Evolutionary conservation across 2,329 filamentous ascomycete species (phyloP).

Genomic region (Penicillium rolfsii): DNA sequence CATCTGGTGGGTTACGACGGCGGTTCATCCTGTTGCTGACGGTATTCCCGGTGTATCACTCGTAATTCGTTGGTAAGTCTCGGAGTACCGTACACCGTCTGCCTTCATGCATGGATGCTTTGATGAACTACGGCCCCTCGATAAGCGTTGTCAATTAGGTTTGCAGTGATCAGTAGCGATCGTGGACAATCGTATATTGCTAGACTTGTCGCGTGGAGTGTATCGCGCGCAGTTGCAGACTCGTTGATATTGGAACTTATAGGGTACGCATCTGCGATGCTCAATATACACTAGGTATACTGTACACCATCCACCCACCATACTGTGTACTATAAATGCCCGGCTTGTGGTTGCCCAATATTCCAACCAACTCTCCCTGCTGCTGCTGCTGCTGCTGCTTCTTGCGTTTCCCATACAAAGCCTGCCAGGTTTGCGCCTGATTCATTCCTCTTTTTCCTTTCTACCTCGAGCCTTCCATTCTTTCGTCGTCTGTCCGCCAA

Average conservation of each 20-base stretch:
- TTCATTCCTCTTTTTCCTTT: background rate
- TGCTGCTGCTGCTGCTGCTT: background rate
- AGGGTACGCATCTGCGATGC: too few relatives aligned
- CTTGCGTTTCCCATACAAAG: background rate
- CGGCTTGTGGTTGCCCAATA: background rate
- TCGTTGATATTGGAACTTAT: too few relatives aligned
- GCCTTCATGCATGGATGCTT: background rate
- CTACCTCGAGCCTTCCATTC: background rate
- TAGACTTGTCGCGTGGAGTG: background rate
- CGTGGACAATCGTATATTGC: background rate
- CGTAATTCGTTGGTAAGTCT: background rate
- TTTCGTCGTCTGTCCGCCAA: background rate
- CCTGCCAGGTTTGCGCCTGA: background rate
- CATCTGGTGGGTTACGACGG: constrained; percentile 5
- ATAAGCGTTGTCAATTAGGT: background rate
- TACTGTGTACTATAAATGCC: background rate
- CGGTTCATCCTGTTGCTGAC: background rate
- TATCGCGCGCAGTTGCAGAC: background rate
- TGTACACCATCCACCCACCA: background rate
- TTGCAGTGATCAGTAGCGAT: background rate
- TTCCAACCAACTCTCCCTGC: background rate
- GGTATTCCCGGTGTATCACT: background rate
- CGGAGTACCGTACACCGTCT: background rate
- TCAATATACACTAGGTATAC: background rate
- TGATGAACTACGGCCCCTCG: background rate